Base-by-base conservation (phyloP, 2,329 filamentous ascomycete species). In the Calonectria pseudoreteaudii region DNA sequence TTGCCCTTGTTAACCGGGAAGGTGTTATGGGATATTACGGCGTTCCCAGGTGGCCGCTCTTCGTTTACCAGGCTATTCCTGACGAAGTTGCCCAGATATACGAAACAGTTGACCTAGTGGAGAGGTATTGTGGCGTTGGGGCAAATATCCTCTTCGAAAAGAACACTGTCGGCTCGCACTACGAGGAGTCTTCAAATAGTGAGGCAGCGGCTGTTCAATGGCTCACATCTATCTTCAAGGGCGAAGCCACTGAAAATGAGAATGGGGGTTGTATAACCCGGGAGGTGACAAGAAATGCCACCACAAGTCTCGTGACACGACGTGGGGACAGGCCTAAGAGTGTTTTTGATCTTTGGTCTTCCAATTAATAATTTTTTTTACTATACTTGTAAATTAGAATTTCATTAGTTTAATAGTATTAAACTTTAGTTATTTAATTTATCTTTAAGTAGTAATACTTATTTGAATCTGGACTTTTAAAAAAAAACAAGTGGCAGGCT, bases 21-120 rank as follows among this genome's bases (percentile, higher is more conserved):
- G 77, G 78, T 0, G 70, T 80, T 0, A 80, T 80, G 78, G 78
- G 78, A 2, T 79, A 79, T 2, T 75, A 80, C 9, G 79, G 79
- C 0, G 73, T 80, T 0, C 79, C 79, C 0, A 70, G 68, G n/a
- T 74, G 75, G 72, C 79, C 79, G 0, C 65, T 80, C 7, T 80
- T 80, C 8, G 76, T 64, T 0, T 80, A 80, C 66, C 72, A 80
- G 31, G 58, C 74, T 4, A 26, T 80, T 4, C 20, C 74, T 0
- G 79, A 80, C 7, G 78, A 80, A 14, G 64, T 80, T 9, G 75
- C 74, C 60, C 74, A 75, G 0, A 65, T 80, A 1, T 4, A 4
- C 0, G 73, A 80, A 18, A 79, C 79, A 0, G 79, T 78, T 16
- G 75, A 31, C 0, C 49, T 80, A 16, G 44, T 80, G 4, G 50